phyloP scores from a whole-genome alignment of 768 basidiomycete genomes.

The Leucosporidium creatinivorum region DNA sequence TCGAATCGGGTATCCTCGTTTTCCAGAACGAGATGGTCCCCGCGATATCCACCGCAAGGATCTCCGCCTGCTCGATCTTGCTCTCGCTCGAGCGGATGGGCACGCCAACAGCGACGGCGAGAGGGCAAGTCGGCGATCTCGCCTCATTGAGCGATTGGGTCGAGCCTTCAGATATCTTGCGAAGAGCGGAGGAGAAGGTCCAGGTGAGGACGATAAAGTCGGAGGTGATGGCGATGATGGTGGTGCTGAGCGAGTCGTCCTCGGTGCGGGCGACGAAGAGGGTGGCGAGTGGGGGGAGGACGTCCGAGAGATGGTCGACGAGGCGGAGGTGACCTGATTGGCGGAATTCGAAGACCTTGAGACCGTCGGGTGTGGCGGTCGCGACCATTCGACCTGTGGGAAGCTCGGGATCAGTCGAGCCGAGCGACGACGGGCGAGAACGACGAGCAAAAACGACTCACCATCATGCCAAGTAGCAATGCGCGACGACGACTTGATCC shows the following conservation, averaged over 20 bases:
- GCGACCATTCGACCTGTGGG: conserved; percentile 6
- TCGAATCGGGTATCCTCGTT: neutral
- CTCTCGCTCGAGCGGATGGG: neutral
- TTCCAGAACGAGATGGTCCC: conserved; percentile 14
- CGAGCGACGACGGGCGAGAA: too few relatives aligned
- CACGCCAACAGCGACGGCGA: neutral
- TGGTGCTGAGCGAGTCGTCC: conserved; percentile 3
- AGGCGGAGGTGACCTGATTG: neutral
- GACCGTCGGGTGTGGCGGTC: neutral
- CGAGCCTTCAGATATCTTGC: neutral
- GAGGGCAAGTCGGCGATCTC: neutral
- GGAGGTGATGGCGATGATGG: neutral
- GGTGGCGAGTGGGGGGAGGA: neutral
- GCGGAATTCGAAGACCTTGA: conserved; percentile 5
- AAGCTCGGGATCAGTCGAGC: neutral
- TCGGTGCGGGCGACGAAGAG: conserved; percentile 9
- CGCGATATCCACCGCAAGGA: conserved; percentile 2
- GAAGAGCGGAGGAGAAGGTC: conserved; percentile 1
- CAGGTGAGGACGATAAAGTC: neutral
- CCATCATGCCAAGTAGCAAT: conserved; percentile 22
- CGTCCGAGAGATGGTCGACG: neutral
- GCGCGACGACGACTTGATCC: neutral
- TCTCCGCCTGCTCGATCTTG: neutral
- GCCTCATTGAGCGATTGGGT: neutral
- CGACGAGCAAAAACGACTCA: neutral